phyloP scores from a whole-genome alignment of 2,329 filamentous ascomycete genomes.

The Ambrosiella beaveri region DNA sequence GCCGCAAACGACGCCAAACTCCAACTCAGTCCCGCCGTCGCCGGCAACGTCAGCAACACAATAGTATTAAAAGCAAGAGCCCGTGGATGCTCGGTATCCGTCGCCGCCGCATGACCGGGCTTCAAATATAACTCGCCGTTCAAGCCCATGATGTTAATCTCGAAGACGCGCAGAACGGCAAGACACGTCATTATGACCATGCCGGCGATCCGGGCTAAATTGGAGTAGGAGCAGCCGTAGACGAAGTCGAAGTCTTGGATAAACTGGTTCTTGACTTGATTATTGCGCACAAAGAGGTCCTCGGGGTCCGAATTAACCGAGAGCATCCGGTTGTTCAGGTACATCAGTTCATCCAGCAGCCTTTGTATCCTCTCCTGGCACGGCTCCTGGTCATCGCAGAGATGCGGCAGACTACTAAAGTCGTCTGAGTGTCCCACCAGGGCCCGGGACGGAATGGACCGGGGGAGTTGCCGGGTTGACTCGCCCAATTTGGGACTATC shows the following conservation, averaged over 20 bases:
- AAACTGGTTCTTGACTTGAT: background rate
- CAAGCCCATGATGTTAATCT: constrained; percentile 4
- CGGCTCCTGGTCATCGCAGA: background rate
- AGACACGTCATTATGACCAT: constrained; percentile 5
- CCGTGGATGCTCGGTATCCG: background rate
- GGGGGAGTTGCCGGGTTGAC: background rate
- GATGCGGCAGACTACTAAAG: background rate
- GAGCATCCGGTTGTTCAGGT: background rate
- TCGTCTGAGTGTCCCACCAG: background rate
- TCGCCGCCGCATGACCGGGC: background rate
- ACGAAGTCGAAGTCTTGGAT: constrained; percentile 3
- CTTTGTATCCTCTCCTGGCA: background rate
- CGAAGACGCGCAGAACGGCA: constrained; percentile 5
- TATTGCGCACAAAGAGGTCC: background rate
- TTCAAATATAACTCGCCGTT: background rate
- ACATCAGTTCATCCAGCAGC: background rate
- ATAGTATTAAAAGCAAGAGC: constrained; percentile 3
- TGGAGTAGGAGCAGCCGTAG: constrained; percentile 5
- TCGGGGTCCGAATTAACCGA: background rate
- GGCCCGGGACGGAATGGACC: background rate
- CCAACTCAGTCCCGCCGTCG: background rate
- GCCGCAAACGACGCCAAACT: background rate
- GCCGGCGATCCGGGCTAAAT: background rate
- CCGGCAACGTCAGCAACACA: constrained; percentile 2
- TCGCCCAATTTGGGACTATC: too few relatives aligned